These are phyloP conservation scores for Gossypium longicalyx DNA, from an alignment of 345 rosid species.

Conservation along the genomic window DNA sequence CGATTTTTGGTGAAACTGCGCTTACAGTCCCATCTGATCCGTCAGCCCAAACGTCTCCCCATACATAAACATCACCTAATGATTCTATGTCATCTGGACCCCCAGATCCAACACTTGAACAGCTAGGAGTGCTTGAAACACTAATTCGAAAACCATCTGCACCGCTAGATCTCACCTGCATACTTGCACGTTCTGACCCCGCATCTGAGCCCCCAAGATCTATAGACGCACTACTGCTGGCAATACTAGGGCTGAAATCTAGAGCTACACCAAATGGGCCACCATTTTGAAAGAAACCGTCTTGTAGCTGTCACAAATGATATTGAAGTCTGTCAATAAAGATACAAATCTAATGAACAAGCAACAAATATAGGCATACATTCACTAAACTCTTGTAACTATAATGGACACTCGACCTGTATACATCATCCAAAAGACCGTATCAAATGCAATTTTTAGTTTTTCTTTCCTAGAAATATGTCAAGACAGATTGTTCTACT, in stretches of 20 bases:
- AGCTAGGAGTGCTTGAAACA: conserved; percentile 95
- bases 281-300: conserved; percentile 37
- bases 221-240: conserved; percentile 53
- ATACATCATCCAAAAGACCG: background rate
- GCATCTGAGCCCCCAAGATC: conserved; percentile 75
- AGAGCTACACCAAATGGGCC: conserved; percentile 48
- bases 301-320: conserved; percentile 49
- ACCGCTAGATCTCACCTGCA: conserved; percentile 82
- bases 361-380: background rate
- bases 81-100: conserved; percentile 98
- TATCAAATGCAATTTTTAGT: background rate
- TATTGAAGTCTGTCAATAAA: background rate
- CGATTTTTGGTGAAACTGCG: conserved; percentile 41
- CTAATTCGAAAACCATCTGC: conserved; percentile 91
- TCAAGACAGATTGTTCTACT: background rate
- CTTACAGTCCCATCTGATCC: conserved; percentile 48
- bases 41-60: conserved; percentile 96
- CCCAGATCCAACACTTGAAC: conserved; percentile 86
- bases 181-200: conserved; percentile 74
- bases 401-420: background rate
- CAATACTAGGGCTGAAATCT: conserved; percentile 43
- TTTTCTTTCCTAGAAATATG: background rate
- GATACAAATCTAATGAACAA: conserved; percentile 2
- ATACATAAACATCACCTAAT: conserved; percentile 86
- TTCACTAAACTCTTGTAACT: background rate